Evolutionary conservation across 805 yeast genomes (phyloP).

Genomic region (Trichomonascus vanleenenianus): DNA sequence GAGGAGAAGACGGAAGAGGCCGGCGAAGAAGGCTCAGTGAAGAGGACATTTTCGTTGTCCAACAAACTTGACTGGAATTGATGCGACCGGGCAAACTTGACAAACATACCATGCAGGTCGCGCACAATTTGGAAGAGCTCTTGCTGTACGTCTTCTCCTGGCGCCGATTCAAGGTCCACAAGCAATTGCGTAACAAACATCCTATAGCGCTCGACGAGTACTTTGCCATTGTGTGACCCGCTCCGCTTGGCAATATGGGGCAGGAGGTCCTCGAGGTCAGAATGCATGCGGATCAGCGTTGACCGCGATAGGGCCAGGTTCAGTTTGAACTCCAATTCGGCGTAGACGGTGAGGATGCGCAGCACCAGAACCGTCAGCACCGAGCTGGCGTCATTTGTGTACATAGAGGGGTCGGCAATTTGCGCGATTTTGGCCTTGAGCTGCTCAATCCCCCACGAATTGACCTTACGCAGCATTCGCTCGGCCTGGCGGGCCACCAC

Average conservation of each 20-base stretch:
- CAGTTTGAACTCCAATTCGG: slow-evolving; percentile 22
- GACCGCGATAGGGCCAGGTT: slow-evolving; percentile 26
- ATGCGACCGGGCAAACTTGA: slow-evolving; percentile 13
- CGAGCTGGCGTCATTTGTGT: slow-evolving; percentile 23
- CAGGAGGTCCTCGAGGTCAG: slow-evolving; percentile 21
- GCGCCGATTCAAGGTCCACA: slow-evolving; percentile 22
- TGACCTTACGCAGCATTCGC: slow-evolving; percentile 18
- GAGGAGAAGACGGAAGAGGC: not conserved
- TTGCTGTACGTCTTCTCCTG: slow-evolving; percentile 20
- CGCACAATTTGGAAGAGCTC: slow-evolving; percentile 26
- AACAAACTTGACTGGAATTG: not conserved
- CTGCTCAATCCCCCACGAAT: slow-evolving; percentile 22
- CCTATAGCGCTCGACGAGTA: slow-evolving; percentile 21
- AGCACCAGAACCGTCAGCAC: slow-evolving; percentile 25
- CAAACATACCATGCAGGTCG: slow-evolving; percentile 26
- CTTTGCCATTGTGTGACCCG: not conserved
- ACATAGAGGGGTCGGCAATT: slow-evolving; percentile 5
- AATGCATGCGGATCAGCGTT: slow-evolving; percentile 25
- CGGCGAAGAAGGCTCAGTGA: not conserved
- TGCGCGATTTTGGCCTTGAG: slow-evolving; percentile 23
- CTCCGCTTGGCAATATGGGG: slow-evolving; percentile 6
- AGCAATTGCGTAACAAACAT: slow-evolving; percentile 24
- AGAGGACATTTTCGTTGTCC: no score
- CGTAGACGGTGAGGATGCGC: slow-evolving; percentile 20
- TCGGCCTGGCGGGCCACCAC: slow-evolving; percentile 21